Evolutionary conservation across 1,284 basidiomycete genomes (phyloP).

Genomic region (Erythrobasidium hasegawianum): DNA sequence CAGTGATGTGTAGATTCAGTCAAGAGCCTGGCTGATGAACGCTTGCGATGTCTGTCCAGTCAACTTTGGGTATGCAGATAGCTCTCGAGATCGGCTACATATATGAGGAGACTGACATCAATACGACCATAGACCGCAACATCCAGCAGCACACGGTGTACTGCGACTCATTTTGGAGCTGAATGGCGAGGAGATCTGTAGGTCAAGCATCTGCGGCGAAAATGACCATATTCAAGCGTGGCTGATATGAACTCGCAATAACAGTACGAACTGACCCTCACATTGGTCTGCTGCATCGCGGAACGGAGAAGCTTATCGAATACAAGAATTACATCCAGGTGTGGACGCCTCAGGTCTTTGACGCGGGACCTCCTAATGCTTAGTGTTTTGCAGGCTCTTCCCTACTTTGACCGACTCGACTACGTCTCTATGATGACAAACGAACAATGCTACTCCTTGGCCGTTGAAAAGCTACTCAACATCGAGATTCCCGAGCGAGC

Average conservation of each 20-base stretch:
- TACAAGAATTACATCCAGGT: conserved; percentile 90
- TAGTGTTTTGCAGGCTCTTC: conserved; percentile 49
- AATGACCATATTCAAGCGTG: conserved; percentile 55
- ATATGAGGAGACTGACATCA: conserved; percentile 1
- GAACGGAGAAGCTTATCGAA: conserved; percentile 98
- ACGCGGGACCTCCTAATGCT: not conserved
- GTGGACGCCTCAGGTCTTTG: no score
- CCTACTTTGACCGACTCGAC: conserved; percentile 98
- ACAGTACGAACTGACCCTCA: conserved; percentile 58
- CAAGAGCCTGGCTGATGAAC: not conserved
- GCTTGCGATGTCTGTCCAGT: conserved; percentile 54
- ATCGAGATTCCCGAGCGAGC: conserved; percentile 98
- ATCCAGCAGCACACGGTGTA: conserved; percentile 98
- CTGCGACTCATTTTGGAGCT: conserved; percentile 95
- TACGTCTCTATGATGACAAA: conserved; percentile 99
- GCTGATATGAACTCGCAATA: not conserved
- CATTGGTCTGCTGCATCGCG: conserved; percentile 91
- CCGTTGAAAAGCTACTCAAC: conserved; percentile 97
- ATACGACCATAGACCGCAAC: conserved; percentile 67
- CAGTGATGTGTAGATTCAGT: conserved; percentile 3
- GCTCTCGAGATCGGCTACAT: conserved; percentile 1
- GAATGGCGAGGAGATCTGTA: conserved; percentile 71
- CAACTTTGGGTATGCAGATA: conserved; percentile 74
- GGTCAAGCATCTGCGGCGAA: not conserved
- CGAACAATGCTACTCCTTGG: conserved; percentile 92